These are phyloP conservation scores for Castanea mollissima DNA, from an alignment of 306 rosid species.

Conservation along the genomic window DNA sequence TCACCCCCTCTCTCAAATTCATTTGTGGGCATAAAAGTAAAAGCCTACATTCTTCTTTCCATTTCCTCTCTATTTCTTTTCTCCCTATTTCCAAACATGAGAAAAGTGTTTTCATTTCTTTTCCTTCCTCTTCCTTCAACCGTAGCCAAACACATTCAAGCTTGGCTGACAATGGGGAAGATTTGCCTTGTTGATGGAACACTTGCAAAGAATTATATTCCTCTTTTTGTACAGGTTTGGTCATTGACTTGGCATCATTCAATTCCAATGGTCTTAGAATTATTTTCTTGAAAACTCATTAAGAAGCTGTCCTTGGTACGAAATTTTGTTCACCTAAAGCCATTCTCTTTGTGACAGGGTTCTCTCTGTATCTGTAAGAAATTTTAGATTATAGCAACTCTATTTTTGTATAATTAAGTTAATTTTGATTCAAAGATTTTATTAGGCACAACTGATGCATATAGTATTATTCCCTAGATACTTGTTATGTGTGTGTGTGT, in stretches of 20 bases:
- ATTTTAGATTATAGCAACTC: not conserved
- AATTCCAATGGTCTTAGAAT: conserved; percentile 1
- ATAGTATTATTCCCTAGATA: no score
- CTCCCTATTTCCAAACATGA: no score
- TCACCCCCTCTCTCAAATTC: no score
- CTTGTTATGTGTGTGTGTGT: not conserved
- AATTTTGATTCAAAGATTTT: not conserved
- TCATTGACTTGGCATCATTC: conserved; percentile 14
- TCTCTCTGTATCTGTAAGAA: not conserved
- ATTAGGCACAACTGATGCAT: not conserved
- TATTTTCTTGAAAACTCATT: not conserved
- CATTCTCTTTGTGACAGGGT: not conserved
- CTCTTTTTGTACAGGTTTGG: conserved; percentile 85
- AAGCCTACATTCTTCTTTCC: no score
- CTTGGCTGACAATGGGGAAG: conserved; percentile 93
- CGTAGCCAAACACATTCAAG: conserved; percentile 40
- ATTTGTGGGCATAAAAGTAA: no score
- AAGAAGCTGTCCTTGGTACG: not conserved
- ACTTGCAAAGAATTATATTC: conserved; percentile 86
- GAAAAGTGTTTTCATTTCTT: no score
- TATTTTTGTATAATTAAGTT: not conserved
- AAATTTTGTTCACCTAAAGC: not conserved
- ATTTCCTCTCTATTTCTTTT: no score
- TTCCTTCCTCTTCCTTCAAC: no score
- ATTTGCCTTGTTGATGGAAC: conserved; percentile 92